Percentiles rank a stretch among this genome's conserved stretches.
Conservation (phyloP, 192 early-diverging fungal genomes). For the Coemansia sp. region DNA sequence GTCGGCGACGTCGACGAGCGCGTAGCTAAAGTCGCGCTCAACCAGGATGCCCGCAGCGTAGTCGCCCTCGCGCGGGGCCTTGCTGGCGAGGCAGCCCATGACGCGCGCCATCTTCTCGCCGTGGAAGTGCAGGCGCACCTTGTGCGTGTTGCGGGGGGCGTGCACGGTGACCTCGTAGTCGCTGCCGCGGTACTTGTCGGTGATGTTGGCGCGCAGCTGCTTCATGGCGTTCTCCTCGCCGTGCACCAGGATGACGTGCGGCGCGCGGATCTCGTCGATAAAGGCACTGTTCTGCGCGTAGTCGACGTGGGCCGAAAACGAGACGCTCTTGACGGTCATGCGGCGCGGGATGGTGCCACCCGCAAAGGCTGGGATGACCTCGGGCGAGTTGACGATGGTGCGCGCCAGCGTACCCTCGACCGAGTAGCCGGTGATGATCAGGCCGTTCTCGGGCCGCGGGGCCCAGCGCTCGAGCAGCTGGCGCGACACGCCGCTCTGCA, state of each 20-base stretch:
- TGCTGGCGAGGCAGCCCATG: slow-evolving; percentile 76
- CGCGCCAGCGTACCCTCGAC: slow-evolving; percentile 95
- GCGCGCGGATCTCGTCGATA: slow-evolving; percentile 92
- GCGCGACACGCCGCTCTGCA: slow-evolving; percentile 94
- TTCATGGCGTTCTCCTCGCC: slow-evolving; percentile 96
- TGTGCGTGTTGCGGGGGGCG: slow-evolving; percentile 88
- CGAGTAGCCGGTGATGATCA: slow-evolving; percentile 97
- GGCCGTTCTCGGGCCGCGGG: slow-evolving; percentile 86
- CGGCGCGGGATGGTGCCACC: slow-evolving; percentile 80
- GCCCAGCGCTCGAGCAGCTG: slow-evolving; percentile 98
- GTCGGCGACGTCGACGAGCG: slow-evolving; percentile 80
- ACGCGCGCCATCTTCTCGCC: slow-evolving; percentile 96
- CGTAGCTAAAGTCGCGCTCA: slow-evolving; percentile 87
- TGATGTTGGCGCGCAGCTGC: slow-evolving; percentile 82
- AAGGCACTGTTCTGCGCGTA: slow-evolving; percentile 95
- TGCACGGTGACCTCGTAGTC: slow-evolving; percentile 83
- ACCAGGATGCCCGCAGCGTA: slow-evolving; percentile 81
- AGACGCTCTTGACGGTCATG: slow-evolving; percentile 92
- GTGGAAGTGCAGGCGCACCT: slow-evolving; percentile 88
- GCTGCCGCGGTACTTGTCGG: slow-evolving; percentile 77
- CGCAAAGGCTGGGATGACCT: slow-evolving; percentile 78
- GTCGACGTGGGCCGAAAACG: slow-evolving; percentile 98
- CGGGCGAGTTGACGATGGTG: slow-evolving; percentile 81
- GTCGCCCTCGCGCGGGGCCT: slow-evolving; percentile 70
- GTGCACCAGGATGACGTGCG: slow-evolving; percentile 93